phyloP scores from a whole-genome alignment of 148 eudicot species.

The Silene uniflora region DNA sequence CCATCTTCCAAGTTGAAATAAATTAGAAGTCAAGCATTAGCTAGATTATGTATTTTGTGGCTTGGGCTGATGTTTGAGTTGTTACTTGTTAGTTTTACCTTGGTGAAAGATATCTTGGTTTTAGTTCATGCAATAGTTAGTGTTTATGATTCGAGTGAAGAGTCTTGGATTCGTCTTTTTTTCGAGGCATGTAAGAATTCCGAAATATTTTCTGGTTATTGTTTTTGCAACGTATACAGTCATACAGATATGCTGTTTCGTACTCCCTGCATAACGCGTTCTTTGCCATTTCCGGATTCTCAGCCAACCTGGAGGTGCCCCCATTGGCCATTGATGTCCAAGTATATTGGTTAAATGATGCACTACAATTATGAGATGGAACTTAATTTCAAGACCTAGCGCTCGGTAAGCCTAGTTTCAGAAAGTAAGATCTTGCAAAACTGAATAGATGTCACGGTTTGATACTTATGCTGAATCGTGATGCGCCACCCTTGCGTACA shows the following conservation, averaged over 20 bases:
- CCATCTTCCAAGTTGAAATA: slow-evolving; percentile 12
- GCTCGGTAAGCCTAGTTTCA: no score
- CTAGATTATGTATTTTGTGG: slow-evolving; percentile 1
- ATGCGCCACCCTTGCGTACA: no score
- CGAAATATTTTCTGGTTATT: not conserved
- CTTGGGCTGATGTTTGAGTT: not conserved
- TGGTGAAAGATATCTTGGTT: not conserved
- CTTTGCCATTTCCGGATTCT: no score
- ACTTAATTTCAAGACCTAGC: no score
- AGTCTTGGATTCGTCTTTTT: not conserved
- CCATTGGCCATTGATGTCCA: no score
- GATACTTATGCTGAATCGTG: no score
- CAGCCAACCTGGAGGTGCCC: no score
- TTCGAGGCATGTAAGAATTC: not conserved
- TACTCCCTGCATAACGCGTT: not conserved
- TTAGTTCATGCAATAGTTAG: not conserved
- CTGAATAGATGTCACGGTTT: no score
- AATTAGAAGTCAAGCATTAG: slow-evolving; percentile 18
- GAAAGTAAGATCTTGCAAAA: no score
- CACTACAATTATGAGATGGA: no score
- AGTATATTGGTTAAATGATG: no score
- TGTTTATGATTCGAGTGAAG: no score
- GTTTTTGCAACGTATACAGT: not conserved
- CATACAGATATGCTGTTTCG: not conserved
- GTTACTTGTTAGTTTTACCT: not conserved